Evolutionary conservation across 2,329 filamentous ascomycete genomes (phyloP), one percentile per base, ranked within the genome.

Genomic region (Fusarium agapanthi): DNA sequence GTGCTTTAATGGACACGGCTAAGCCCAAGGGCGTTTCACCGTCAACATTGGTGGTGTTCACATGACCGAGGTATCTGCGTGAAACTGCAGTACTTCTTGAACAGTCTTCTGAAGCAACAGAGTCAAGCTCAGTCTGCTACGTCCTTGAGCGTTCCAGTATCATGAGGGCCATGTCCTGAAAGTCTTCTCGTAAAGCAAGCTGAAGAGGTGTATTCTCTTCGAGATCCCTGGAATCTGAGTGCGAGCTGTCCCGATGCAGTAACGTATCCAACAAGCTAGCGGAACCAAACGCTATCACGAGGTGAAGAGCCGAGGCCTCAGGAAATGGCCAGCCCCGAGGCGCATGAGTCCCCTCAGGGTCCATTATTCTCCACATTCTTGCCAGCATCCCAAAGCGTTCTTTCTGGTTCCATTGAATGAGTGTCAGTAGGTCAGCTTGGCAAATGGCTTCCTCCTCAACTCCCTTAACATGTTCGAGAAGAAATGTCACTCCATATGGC

Each of bases 61-160:
- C 3, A 15, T 47, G 26, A 2, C 6, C 2, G 2, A 47, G 44
- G 9, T 47, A 22, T 47, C 1, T 28, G 8, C 9, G 3, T 11
- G 13, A 4, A 3, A 7, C 4, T 1, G 0, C 1, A 5, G 9
- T 14, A 0, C 9, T 3, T 7, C 4, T 7, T 45, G 43, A 0
- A 4, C 12, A 3, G 18, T 28, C 18, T 15, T 10, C 18, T 7
- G 12, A 10, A 15, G 6, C 0, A 11, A 3, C 6, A 0, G 43
- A 0, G 0, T 28, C 13, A 22, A 1, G 0, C 6, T 22, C 6
- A 22, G 9, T 0, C 18, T 61, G 61, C 22, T 32, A 37, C 1
- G 2, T 5, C 1, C 4, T 6, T 7, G 44, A 61, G 1, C 14
- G 44, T 6, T 32, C 2, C 6, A 61, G 14, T 6, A 64, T 32